phyloP scores from a whole-genome alignment of 2,329 filamentous ascomycete genomes.

The Arthrobotrys iridis region DNA sequence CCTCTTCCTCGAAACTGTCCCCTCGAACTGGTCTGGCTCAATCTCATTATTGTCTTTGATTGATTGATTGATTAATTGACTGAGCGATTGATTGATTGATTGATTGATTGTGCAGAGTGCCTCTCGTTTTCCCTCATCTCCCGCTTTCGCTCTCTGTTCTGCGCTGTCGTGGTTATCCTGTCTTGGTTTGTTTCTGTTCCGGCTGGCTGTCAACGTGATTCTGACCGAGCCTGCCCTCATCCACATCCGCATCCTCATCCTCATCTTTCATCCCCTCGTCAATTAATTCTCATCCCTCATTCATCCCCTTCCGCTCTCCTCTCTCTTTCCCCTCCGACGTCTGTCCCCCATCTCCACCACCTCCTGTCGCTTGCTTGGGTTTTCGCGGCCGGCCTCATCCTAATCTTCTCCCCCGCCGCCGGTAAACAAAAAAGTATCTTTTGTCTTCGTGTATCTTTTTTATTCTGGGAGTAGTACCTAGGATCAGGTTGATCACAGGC shows the following conservation, averaged over 20 bases:
- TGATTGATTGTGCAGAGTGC: conserved; percentile 23
- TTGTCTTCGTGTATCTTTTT: conserved; percentile 21
- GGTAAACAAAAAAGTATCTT: conserved; percentile 30
- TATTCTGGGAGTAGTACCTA: background rate
- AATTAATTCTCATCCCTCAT: background rate
- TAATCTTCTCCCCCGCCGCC: conserved; percentile 23
- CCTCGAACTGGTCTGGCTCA: conserved; percentile 8
- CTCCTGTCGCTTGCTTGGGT: conserved; percentile 10
- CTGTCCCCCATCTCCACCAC: conserved; percentile 20
- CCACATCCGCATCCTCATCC: conserved; percentile 4
- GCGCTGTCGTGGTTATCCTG: background rate
- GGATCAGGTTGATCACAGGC: background rate
- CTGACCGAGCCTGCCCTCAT: background rate
- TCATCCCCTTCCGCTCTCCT: conserved; percentile 1
- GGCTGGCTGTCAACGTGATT: conserved; percentile 36
- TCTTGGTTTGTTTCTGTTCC: conserved; percentile 13
- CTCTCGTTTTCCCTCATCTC: conserved; percentile 34
- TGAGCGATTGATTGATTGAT: background rate
- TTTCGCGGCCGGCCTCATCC: conserved; percentile 25
- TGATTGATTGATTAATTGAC: conserved; percentile 2
- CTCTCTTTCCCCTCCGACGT: background rate
- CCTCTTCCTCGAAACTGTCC: conserved; percentile 11
- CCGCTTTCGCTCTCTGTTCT: conserved; percentile 12
- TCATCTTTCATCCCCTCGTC: background rate
- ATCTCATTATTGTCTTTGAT: conserved; percentile 8